Conservation (phyloP, 2,329 filamentous ascomycete species). For the Hymenoscyphus albidus region DNA sequence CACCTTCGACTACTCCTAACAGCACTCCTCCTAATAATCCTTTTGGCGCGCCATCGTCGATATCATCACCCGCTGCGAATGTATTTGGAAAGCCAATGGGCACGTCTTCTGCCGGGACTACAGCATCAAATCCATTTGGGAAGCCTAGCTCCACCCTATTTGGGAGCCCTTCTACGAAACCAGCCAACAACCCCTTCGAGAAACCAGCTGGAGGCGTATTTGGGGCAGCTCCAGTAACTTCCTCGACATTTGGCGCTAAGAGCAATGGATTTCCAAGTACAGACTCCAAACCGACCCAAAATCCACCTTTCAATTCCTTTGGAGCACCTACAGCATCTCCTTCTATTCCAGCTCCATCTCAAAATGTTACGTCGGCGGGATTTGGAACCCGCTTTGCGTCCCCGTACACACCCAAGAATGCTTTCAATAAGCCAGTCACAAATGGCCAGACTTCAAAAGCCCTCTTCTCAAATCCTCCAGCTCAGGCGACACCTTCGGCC, state of each 20-base stretch:
- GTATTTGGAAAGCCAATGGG: slow-evolving; percentile 8
- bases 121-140: slow-evolving; percentile 12
- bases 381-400: slow-evolving; percentile 1
- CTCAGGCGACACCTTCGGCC: background rate
- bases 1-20: slow-evolving; percentile 9
- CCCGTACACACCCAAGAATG: background rate
- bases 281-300: background rate
- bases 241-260: background rate
- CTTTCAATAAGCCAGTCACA: slow-evolving; percentile 4
- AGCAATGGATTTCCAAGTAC: background rate
- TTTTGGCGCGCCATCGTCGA: slow-evolving; percentile 9
- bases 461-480: slow-evolving; percentile 1
- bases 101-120: background rate
- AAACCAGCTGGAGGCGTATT: slow-evolving; percentile 9
- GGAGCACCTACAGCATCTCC: background rate
- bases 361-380: slow-evolving; percentile 5
- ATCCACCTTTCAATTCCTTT: background rate
- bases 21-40: slow-evolving; percentile 1
- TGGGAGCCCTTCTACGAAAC: background rate
- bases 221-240: slow-evolving; percentile 3
- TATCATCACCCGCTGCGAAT: slow-evolving; percentile 1
- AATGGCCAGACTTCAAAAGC: background rate
- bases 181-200: slow-evolving; percentile 14
- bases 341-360: slow-evolving; percentile 4
- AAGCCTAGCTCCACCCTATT: background rate